phyloP scores from a whole-genome alignment of 2,329 filamentous ascomycete species.

The Ophiobolus disseminans region DNA sequence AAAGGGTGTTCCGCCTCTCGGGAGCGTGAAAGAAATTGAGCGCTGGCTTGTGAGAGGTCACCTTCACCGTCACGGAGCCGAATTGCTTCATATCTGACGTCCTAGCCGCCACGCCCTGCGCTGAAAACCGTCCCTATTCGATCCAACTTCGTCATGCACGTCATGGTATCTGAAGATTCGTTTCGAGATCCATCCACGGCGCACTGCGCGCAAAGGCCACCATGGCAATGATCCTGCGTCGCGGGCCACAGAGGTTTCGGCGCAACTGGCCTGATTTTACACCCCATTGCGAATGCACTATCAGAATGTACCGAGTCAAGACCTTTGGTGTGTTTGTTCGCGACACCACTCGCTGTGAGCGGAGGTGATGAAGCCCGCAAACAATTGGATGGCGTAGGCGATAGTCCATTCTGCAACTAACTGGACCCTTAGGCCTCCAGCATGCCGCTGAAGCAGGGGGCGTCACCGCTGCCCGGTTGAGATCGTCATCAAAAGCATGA shows the following conservation, averaged over 20 bases:
- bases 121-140: neutral
- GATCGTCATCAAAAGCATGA: conserved; percentile 18
- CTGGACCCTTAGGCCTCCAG: conserved; percentile 21
- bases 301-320: neutral
- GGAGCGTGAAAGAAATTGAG: conserved; percentile 7
- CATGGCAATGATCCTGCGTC: neutral
- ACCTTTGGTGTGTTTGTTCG: neutral
- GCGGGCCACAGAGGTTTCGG: neutral
- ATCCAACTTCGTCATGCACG: conserved; percentile 3
- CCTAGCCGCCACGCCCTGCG: neutral
- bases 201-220: neutral
- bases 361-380: neutral
- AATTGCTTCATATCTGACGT: conserved; percentile 10
- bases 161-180: neutral
- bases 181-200: neutral
- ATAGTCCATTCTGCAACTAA: conserved; percentile 17
- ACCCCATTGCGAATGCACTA: neutral
- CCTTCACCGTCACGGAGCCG: neutral
- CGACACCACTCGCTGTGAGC: conserved; percentile 9
- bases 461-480: conserved; percentile 16
- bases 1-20: conserved; percentile 17
- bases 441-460: conserved; percentile 15
- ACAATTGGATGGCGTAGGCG: conserved; percentile 12
- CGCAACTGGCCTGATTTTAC: conserved; percentile 1
- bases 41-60: neutral